phyloP scores from a whole-genome alignment of 1,284 basidiomycete species.

The Tetrapyrgos nigripes region DNA sequence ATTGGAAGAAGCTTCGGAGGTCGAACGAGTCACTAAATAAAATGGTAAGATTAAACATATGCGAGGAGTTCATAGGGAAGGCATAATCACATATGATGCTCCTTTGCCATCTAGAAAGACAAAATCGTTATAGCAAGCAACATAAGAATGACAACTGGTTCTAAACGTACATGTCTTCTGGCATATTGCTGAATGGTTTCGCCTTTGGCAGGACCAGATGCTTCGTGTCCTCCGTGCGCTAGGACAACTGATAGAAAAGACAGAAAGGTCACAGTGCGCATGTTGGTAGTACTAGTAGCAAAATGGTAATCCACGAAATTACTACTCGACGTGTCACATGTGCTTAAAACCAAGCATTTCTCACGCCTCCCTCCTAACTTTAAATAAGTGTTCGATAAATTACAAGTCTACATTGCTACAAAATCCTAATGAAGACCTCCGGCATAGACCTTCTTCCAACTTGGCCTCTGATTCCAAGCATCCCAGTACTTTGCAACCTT shows the following conservation, averaged over 20 bases:
- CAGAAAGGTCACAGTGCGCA: slow-evolving; percentile 13
- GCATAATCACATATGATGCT: slow-evolving; percentile 82
- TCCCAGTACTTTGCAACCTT: slow-evolving; percentile 52
- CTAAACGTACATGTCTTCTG: slow-evolving; percentile 59
- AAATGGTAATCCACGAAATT: too few species aligned
- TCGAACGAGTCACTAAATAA: slow-evolving; percentile 76
- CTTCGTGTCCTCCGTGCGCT: slow-evolving; percentile 53
- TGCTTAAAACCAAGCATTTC: too few species aligned
- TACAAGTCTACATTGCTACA: too few species aligned
- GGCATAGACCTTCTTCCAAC: slow-evolving; percentile 63
- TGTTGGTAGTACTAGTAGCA: background rate
- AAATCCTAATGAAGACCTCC: slow-evolving; percentile 51
- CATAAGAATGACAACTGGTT: background rate
- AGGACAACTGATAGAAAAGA: slow-evolving; percentile 23
- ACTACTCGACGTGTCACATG: too few species aligned
- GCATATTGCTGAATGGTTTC: slow-evolving; percentile 64
- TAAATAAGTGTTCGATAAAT: too few species aligned
- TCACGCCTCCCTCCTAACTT: too few species aligned
- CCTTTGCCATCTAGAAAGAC: slow-evolving; percentile 72
- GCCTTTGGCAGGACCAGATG: slow-evolving; percentile 43
- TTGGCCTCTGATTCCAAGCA: slow-evolving; percentile 59
- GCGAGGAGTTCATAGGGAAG: background rate
- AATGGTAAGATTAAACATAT: slow-evolving; percentile 8
- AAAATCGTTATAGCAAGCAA: slow-evolving; percentile 20
- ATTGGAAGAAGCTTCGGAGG: slow-evolving; percentile 80